Evolutionary conservation across 2,329 filamentous ascomycete genomes (phyloP).

Genomic region (Fusarium nodosum): DNA sequence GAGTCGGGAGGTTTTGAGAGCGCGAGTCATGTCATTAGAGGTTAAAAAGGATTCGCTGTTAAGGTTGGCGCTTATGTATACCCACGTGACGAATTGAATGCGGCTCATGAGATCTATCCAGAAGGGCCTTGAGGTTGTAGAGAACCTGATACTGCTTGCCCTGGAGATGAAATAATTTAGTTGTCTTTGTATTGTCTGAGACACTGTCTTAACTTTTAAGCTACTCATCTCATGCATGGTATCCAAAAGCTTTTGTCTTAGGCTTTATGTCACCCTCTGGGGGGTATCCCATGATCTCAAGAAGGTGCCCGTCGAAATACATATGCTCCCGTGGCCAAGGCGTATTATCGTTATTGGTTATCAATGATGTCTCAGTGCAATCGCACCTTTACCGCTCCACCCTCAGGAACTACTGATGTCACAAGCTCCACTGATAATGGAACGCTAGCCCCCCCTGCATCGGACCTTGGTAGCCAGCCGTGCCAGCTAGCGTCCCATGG

Average conservation of each 20-base stretch:
- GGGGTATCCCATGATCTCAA: slow-evolving; percentile 34
- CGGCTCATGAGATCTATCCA: slow-evolving; percentile 5
- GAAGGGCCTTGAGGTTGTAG: slow-evolving; percentile 6
- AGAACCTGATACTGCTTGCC: neutral
- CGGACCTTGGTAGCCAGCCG: neutral
- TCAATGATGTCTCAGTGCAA: slow-evolving; percentile 9
- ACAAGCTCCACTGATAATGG: slow-evolving; percentile 32
- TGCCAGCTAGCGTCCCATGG: neutral
- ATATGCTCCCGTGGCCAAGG: slow-evolving; percentile 37
- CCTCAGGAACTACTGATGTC: slow-evolving; percentile 36
- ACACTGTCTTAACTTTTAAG: neutral
- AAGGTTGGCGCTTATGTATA: neutral
- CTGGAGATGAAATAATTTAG: neutral
- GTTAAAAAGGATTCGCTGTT: slow-evolving; percentile 1
- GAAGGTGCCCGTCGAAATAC: slow-evolving; percentile 5
- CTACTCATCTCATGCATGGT: neutral
- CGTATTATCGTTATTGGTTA: slow-evolving; percentile 30
- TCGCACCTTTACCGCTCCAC: slow-evolving; percentile 26
- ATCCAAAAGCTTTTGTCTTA: neutral
- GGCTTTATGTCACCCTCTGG: neutral
- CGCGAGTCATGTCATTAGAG: slow-evolving; percentile 17
- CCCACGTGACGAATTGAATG: slow-evolving; percentile 2
- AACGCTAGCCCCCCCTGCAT: slow-evolving; percentile 15
- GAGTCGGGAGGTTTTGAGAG: neutral
- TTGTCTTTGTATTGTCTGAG: neutral